Conservation (phyloP, 2,329 filamentous ascomycete genomes). For the Arthrinium puccinioides region DNA sequence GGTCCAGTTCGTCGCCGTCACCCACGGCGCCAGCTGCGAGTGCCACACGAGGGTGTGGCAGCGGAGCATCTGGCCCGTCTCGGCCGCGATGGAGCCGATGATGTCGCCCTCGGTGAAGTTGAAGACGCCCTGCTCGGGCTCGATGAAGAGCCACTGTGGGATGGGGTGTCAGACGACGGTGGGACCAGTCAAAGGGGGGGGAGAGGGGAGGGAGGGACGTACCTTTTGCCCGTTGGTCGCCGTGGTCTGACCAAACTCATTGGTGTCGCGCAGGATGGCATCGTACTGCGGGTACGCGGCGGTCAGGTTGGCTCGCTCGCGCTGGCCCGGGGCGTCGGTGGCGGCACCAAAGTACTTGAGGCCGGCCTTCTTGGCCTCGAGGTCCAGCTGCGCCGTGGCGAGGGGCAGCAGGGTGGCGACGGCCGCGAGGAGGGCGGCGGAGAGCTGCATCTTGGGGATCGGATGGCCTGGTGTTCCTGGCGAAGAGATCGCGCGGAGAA, state of each 20-base stretch:
- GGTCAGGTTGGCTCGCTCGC: conserved; percentile 36
- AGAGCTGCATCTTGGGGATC: too few relatives aligned
- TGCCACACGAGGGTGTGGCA: conserved; percentile 49
- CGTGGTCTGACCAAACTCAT: conserved; percentile 56
- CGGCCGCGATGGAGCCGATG: conserved; percentile 33
- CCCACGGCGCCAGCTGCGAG: conserved; percentile 44
- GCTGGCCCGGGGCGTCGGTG: conserved; percentile 40
- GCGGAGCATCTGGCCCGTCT: conserved; percentile 39
- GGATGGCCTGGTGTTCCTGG: too few relatives aligned
- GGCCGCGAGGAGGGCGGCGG: too few relatives aligned
- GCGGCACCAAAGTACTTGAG: conserved; percentile 56
- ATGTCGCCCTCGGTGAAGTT: conserved; percentile 52
- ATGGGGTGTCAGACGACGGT: conserved; percentile 3
- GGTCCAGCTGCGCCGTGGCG: conserved; percentile 33
- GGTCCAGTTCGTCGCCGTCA: conserved; percentile 37
- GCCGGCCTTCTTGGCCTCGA: conserved; percentile 43
- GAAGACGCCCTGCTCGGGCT: conserved; percentile 51
- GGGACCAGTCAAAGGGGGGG: too few relatives aligned
- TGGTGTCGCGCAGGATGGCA: conserved; percentile 40
- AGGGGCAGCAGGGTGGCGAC: conserved; percentile 20
- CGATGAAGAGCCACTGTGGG: conserved; percentile 46
- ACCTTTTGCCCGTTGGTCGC: conserved; percentile 51
- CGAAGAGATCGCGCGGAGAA: too few relatives aligned
- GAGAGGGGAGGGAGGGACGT: not conserved
- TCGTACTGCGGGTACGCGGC: conserved; percentile 46